These are phyloP conservation scores for Brassica napus DNA, from an alignment of 345 rosid species.

Conservation along the genomic window Da-Ae NC_063445.1:14696501-14697000, in stretches of 20 bases:
- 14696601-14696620: too few relatives aligned
- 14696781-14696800: constrained; percentile 28
- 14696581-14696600: too few relatives aligned
- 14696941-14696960: constrained; percentile 20
- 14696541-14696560: too few relatives aligned
- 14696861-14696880: constrained; percentile 21
- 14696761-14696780: constrained; percentile 34
- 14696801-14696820: constrained; percentile 40
- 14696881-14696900: constrained; percentile 4
- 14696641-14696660: too few relatives aligned
- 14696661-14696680: too few relatives aligned
- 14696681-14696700: neutral
- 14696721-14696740: neutral
- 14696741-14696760: constrained; percentile 33
- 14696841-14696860: constrained; percentile 22
- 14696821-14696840: constrained; percentile 30
- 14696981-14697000: constrained; percentile 38
- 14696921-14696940: neutral
- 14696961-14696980: constrained; percentile 38
- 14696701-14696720: constrained; percentile 27
- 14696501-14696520: too few relatives aligned
- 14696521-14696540: too few relatives aligned
- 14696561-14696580: too few relatives aligned
- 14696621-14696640: too few relatives aligned
- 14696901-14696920: constrained; percentile 1